Conservation (phyloP, 2,329 filamentous ascomycete genomes). For the Colletotrichum sp. region DNA sequence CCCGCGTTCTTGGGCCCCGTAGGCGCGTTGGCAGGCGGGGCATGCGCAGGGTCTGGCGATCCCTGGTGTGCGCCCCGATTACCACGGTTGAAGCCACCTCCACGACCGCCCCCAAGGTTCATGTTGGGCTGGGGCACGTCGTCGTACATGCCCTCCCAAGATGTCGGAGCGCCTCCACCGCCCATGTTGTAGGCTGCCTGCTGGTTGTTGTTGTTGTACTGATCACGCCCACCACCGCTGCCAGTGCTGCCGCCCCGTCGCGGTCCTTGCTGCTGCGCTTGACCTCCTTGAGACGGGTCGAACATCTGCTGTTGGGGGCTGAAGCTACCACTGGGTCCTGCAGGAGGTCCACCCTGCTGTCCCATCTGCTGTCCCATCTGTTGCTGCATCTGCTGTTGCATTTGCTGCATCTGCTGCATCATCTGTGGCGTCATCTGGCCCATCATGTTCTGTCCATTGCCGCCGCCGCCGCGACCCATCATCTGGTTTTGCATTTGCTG, state of each 20-base stretch:
- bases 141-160: slow-evolving; percentile 98
- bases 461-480: slow-evolving; percentile 47
- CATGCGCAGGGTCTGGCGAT: slow-evolving; percentile 48
- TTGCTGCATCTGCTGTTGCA: slow-evolving; percentile 52
- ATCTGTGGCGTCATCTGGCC: slow-evolving; percentile 54
- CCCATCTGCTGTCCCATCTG: slow-evolving; percentile 49
- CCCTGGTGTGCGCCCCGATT: slow-evolving; percentile 43
- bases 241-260: slow-evolving; percentile 28
- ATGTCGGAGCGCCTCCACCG: slow-evolving; percentile 71
- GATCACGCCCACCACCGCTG: slow-evolving; percentile 28
- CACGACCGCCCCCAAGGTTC: slow-evolving; percentile 52
- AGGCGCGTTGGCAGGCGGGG: slow-evolving; percentile 68
- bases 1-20: slow-evolving; percentile 97
- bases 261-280: slow-evolving; percentile 21
- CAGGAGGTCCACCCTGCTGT: slow-evolving; percentile 10
- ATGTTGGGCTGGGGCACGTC: slow-evolving; percentile 86
- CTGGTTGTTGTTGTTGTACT: slow-evolving; percentile 18
- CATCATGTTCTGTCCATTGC: slow-evolving; percentile 44
- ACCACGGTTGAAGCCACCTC: slow-evolving; percentile 37
- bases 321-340: slow-evolving; percentile 27
- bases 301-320: slow-evolving; percentile 30
- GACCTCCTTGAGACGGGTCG: slow-evolving; percentile 22
- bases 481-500: slow-evolving; percentile 56
- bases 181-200: slow-evolving; percentile 35
- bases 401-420: slow-evolving; percentile 69